Base-by-base conservation (phyloP, 2,329 filamentous ascomycete genomes). In the Sporothrix curviconia region DNA sequence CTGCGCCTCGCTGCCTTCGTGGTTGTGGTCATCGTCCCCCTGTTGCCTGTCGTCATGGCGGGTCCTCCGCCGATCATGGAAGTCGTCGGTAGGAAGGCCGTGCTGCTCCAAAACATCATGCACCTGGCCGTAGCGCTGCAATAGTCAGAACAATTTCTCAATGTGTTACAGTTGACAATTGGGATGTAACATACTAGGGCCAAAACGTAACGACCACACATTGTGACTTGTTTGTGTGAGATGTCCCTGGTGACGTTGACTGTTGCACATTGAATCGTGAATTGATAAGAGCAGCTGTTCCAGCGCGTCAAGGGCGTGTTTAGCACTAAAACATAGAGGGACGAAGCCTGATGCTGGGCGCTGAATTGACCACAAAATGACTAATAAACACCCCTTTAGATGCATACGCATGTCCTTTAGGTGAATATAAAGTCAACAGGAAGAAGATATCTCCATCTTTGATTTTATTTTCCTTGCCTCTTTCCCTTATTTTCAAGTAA, bases 61-160 rank as follows among this genome's bases (percentile, higher is more conserved):
- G n/a, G 12, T n/a, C 19, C 5, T 17, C 7, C 19, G 46, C 5
- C 24, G 24, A 3, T 52, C 46, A 11, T 61, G 28, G 12, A 57
- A 37, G 14, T 55, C 17, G 8, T 37, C 24, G 1, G 46, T 36
- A 3, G 46, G 25, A 19, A 61, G 47, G 7, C 58, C 58, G 42
- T 90, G 81, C 36, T 90, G 79, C 65, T 89, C 80, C 7, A 96
- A 76, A 69, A 87, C 84, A 56, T 78, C 81, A 53, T 87, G 86
- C 59, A 96, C 80, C 68, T 90, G 86, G 24, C 85, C 86, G 36
- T 89, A 86, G 61, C 89, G 82, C 90, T 95, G 65, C 25, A 47
- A 1, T 2, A 4, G 28, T 30, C 9, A 55, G 36, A n/a, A n/a
- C n/a, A n/a, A n/a, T n/a, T n/a, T n/a, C n/a, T n/a, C n/a, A n/a